phyloP scores from a whole-genome alignment of 176 grass and related monocot genomes.

The Lolium perenne region DNA sequence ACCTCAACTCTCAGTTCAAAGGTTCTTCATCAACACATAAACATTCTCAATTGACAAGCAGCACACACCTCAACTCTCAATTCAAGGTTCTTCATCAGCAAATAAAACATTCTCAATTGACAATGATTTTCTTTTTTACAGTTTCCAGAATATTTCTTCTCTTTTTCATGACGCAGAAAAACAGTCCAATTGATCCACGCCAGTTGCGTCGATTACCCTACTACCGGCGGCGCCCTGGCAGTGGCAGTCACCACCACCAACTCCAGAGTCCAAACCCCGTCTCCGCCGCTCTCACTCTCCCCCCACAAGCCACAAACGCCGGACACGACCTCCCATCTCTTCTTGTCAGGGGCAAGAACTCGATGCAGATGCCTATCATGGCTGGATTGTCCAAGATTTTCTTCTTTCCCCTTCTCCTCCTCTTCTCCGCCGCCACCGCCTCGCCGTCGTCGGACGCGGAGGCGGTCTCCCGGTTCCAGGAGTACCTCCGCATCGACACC shows the following conservation, averaged over 20 bases:
- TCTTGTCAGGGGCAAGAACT: not conserved
- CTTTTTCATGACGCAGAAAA: not conserved
- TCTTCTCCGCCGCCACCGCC: not conserved
- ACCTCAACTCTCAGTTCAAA: too few relatives aligned
- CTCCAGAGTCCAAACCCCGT: conserved; percentile 13
- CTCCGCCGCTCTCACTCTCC: conserved; percentile 1
- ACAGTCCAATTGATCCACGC: conserved; percentile 7
- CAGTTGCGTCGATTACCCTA: not conserved
- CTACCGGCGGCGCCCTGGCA: not conserved
- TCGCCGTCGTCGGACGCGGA: conserved; percentile 57
- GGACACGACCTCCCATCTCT: not conserved
- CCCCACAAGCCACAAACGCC: not conserved
- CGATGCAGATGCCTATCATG: not conserved
- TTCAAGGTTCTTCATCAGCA: too few relatives aligned
- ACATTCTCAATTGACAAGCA: too few relatives aligned
- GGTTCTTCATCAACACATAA: too few relatives aligned
- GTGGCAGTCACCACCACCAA: not conserved
- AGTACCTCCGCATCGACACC: conserved; percentile 96
- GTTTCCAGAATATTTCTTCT: not conserved
- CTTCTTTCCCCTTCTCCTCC: conserved; percentile 37
- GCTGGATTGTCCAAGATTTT: conserved; percentile 27
- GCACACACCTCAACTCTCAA: too few relatives aligned
- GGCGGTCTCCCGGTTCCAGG: conserved; percentile 79
- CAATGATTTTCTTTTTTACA: not conserved
- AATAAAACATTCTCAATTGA: too few relatives aligned